phyloP scores from a whole-genome alignment of 768 basidiomycete genomes.

The Auriscalpium microsporum region DNA sequence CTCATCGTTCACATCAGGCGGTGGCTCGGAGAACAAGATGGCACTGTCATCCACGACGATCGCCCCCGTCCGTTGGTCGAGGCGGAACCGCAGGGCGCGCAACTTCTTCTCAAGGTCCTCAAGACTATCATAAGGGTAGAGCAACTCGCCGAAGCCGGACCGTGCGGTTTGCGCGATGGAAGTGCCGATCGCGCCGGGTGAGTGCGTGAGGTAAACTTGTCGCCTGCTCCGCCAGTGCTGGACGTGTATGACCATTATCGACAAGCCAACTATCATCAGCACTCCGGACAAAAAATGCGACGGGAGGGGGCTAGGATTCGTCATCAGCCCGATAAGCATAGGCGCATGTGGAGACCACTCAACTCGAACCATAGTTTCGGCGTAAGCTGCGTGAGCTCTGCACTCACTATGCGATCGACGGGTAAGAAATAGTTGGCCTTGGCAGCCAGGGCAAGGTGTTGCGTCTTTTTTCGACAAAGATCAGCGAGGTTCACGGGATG shows the following conservation, averaged over 20 bases:
- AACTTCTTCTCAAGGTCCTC: conserved; percentile 1
- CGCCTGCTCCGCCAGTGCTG: conserved; percentile 23
- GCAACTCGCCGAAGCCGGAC: conserved; percentile 13
- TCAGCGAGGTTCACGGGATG: neutral
- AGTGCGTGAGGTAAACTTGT: conserved; percentile 6
- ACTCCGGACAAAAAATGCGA: conserved; percentile 41
- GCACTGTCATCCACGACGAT: conserved; percentile 9
- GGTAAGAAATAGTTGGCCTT: conserved; percentile 51
- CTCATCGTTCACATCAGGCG: neutral
- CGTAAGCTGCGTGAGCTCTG: conserved; percentile 31
- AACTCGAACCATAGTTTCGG: conserved; percentile 55
- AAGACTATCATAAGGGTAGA: conserved; percentile 6
- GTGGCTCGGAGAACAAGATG: neutral
- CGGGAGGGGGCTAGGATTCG: conserved; percentile 38
- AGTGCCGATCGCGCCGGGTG: conserved; percentile 7
- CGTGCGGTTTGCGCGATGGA: conserved; percentile 8
- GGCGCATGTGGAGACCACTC: conserved; percentile 17
- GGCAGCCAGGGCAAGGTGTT: conserved; percentile 49
- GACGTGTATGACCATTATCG: conserved; percentile 41
- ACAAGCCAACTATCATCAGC: conserved; percentile 39
- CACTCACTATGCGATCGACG: conserved; percentile 29
- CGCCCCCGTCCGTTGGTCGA: conserved; percentile 14
- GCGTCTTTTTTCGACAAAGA: conserved; percentile 34
- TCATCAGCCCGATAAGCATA: neutral
- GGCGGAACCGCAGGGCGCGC: conserved; percentile 8